A percentile compares a stretch with the other conserved stretches of the same genome.
Conservation (phyloP, 2,329 filamentous ascomycete genomes). For the Cercospora beticola region DNA sequence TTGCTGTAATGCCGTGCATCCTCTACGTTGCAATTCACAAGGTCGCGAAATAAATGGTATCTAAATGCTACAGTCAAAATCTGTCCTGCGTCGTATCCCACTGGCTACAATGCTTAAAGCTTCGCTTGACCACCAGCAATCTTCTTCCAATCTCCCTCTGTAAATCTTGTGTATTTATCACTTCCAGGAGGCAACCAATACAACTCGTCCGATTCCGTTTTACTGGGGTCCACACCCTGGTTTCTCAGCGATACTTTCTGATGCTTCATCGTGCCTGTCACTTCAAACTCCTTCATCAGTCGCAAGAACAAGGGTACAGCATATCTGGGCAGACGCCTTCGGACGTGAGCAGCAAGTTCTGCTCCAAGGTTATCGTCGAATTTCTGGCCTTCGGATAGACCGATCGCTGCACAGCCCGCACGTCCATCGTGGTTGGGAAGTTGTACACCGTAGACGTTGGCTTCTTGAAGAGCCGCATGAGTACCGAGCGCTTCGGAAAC, state of each 20-base stretch:
- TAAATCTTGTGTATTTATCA: constrained; percentile 65
- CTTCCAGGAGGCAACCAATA: constrained; percentile 66
- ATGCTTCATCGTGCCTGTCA: constrained; percentile 86
- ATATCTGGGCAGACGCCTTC: constrained; percentile 64
- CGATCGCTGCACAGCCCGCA: constrained; percentile 75
- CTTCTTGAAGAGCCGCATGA: constrained; percentile 68
- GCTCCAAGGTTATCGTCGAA: constrained; percentile 40
- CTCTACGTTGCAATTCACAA: background rate
- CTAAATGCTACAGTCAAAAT: background rate
- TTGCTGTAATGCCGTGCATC: background rate
- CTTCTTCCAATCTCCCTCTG: constrained; percentile 64
- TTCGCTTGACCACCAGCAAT: constrained; percentile 69
- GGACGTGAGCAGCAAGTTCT: constrained; percentile 61
- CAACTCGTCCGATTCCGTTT: constrained; percentile 52
- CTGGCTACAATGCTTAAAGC: constrained; percentile 53
- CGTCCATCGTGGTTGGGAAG: constrained; percentile 80
- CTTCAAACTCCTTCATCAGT: constrained; percentile 59
- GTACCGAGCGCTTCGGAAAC: constrained; percentile 72
- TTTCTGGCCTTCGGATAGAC: constrained; percentile 46
- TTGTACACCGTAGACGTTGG: constrained; percentile 81
- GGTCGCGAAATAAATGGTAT: background rate
- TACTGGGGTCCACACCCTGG: constrained; percentile 69
- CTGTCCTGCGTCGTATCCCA: background rate
- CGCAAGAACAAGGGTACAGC: constrained; percentile 77
- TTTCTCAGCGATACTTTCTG: constrained; percentile 73